A percentile compares a stretch with the other conserved stretches of the same genome.
Conservation (phyloP, 225 moss, liverwort and hornwort genomes). For the Neckera pumila region DNA sequence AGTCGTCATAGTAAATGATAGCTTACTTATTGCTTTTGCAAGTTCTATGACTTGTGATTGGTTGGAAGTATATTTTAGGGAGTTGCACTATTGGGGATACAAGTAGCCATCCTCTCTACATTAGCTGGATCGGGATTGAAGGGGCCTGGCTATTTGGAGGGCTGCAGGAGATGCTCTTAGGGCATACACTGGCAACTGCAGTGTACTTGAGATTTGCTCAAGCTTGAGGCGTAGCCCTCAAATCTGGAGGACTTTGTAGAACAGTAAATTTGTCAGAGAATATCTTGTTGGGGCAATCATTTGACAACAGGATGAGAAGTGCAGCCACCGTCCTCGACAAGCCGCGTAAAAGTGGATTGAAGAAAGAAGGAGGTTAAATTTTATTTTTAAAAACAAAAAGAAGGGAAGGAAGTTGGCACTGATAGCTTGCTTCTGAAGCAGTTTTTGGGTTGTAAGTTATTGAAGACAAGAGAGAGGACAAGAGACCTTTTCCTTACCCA, state of each 20-base stretch:
- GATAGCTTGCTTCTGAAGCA: background rate
- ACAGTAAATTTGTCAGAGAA: background rate
- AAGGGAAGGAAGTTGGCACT: background rate
- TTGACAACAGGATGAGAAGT: background rate
- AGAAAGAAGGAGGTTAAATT: background rate
- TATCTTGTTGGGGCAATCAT: background rate
- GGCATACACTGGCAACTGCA: background rate
- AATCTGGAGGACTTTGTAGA: background rate
- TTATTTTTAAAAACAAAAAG: background rate
- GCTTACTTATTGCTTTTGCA: too few relatives aligned
- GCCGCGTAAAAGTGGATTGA: background rate
- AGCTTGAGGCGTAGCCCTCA: background rate
- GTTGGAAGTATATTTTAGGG: too few relatives aligned
- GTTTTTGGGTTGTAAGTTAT: background rate
- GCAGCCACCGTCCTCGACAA: background rate
- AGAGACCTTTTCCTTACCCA: background rate
- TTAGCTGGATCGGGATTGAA: too few relatives aligned
- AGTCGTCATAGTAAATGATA: too few relatives aligned
- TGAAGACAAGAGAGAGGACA: background rate
- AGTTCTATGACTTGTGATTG: too few relatives aligned
- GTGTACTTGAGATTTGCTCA: background rate
- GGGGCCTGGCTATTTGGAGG: too few relatives aligned
- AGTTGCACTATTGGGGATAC: too few relatives aligned
- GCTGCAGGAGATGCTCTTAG: too few relatives aligned
- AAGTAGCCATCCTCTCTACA: too few relatives aligned